phyloP scores from a whole-genome alignment of 1,284 basidiomycete genomes.

The Sporisorium graminicola region DNA sequence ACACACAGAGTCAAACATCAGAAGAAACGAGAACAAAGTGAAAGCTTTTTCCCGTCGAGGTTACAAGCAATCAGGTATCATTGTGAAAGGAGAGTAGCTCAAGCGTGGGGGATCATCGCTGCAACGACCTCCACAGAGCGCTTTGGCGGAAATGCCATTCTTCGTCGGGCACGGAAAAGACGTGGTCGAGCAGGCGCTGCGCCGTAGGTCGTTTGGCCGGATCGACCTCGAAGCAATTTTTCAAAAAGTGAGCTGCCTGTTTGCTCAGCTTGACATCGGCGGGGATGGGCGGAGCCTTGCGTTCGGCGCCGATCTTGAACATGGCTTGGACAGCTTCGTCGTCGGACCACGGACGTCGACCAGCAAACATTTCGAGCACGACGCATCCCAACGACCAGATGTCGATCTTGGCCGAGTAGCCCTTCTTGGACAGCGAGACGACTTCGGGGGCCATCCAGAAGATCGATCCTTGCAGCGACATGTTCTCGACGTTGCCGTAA shows the following conservation, averaged over 20 bases:
- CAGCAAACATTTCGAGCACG: conserved; percentile 97
- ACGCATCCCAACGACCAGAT: conserved; percentile 99
- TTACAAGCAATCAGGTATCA: too few species aligned
- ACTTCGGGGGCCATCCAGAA: conserved; percentile 99
- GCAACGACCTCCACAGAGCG: conserved; percentile 45
- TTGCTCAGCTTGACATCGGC: conserved; percentile 81
- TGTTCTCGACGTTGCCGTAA: conserved; percentile 81
- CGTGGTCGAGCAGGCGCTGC: conserved; percentile 82
- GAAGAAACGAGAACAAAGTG: too few species aligned
- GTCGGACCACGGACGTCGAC: conserved; percentile 90
- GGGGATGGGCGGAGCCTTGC: conserved; percentile 89
- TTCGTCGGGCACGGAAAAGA: conserved; percentile 75
- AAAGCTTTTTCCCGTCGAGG: too few species aligned
- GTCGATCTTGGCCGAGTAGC: conserved; percentile 96
- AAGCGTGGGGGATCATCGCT: conserved; percentile 10
- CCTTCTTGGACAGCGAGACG: conserved; percentile 79
- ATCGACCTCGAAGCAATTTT: conserved; percentile 89
- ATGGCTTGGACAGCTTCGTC: conserved; percentile 91
- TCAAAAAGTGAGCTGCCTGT: conserved; percentile 86
- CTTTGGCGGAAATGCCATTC: conserved; percentile 61
- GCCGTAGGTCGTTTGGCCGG: conserved; percentile 88
- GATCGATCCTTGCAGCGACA: conserved; percentile 90
- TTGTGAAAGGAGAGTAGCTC: too few species aligned
- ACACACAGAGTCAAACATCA: too few species aligned
- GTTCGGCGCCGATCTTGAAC: conserved; percentile 88